phyloP scores from a whole-genome alignment of 257 asterid genomes.

The Nicotiana noctiflora region DNA sequence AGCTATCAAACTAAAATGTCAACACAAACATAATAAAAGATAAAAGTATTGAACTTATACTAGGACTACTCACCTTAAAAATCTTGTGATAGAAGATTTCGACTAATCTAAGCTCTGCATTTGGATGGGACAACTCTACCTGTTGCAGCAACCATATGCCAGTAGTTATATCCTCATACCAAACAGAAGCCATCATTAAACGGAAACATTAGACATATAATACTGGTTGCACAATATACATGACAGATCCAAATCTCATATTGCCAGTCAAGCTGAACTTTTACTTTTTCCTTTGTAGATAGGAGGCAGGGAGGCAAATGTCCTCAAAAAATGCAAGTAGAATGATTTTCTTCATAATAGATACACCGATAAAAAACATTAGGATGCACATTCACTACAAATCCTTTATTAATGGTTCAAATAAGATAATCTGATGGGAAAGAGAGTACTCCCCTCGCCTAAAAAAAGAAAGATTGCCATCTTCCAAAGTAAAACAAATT shows the following conservation, averaged over 20 bases:
- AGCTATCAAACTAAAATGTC: background rate
- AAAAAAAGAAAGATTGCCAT: background rate
- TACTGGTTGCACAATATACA: background rate
- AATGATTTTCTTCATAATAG: background rate
- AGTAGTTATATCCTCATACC: background rate
- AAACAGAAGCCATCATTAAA: background rate
- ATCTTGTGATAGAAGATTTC: slow-evolving; percentile 51
- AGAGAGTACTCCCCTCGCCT: background rate
- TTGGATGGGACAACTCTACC: slow-evolving; percentile 46
- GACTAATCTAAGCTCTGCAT: slow-evolving; percentile 43
- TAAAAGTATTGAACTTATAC: background rate
- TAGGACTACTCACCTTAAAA: slow-evolving; percentile 29
- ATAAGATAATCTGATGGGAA: background rate
- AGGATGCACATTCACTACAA: background rate
- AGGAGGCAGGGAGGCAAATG: background rate
- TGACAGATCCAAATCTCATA: background rate
- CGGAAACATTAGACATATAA: background rate
- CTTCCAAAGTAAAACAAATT: background rate
- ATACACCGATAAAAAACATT: background rate
- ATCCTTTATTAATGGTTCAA: background rate
- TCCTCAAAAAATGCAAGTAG: background rate
- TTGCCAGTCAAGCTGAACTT: background rate
- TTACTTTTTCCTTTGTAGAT: background rate
- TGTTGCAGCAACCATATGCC: slow-evolving; percentile 16
- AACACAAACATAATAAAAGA: slow-evolving; percentile 7